Conservation (phyloP, 2,329 filamentous ascomycete genomes). For the Sporothrix phasma region DNA sequence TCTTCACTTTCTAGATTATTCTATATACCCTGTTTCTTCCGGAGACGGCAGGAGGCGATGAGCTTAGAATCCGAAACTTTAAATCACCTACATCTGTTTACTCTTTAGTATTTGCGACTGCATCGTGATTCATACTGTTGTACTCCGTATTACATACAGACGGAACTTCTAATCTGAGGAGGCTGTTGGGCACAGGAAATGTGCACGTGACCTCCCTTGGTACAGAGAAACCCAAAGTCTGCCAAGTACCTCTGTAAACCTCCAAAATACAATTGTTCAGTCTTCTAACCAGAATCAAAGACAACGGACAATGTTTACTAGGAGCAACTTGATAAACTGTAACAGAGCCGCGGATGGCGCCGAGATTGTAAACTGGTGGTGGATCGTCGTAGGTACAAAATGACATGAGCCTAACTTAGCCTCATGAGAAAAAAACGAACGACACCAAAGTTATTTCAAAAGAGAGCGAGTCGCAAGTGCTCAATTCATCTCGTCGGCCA, state of each 20-base stretch:
- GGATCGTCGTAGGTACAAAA: neutral
- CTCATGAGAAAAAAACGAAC: conserved; percentile 5
- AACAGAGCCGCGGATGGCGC: neutral
- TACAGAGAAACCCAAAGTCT: too few species aligned
- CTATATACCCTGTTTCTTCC: neutral
- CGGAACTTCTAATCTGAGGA: too few species aligned
- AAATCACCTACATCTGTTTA: neutral
- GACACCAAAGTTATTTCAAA: too few species aligned
- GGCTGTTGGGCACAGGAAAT: neutral
- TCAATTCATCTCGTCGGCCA: neutral
- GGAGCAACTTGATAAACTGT: neutral
- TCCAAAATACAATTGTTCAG: too few species aligned
- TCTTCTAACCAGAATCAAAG: too few species aligned
- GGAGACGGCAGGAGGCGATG: neutral
- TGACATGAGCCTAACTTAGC: neutral
- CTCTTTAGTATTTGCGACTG: neutral
- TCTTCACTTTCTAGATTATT: neutral
- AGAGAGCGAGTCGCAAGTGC: too few species aligned
- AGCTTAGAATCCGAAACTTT: neutral
- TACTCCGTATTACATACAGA: too few species aligned
- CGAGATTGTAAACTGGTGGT: neutral
- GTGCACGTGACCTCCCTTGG: neutral
- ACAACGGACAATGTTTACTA: too few species aligned
- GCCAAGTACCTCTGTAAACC: too few species aligned
- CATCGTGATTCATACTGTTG: too few species aligned